A percentile compares a stretch with the other conserved stretches of the same genome.
Conservation (phyloP, 768 basidiomycete genomes). For the Tephrocybe sp. region DNA sequence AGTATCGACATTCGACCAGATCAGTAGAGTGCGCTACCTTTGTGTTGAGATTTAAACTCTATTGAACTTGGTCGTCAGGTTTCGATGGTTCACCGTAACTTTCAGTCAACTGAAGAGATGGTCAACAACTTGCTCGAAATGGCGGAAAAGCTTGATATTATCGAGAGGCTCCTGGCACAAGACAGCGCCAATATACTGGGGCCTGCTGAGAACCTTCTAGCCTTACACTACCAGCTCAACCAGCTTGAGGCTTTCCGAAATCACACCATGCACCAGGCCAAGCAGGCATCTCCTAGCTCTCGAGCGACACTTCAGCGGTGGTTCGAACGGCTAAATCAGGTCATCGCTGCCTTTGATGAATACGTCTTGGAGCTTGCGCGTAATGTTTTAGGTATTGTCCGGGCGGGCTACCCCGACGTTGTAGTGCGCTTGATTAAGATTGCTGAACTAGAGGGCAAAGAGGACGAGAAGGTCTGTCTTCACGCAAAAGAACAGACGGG, state of each 20-base stretch:
- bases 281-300: conserved; percentile 68
- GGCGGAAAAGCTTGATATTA: conserved; percentile 76
- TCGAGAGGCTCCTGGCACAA: conserved; percentile 74
- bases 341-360: conserved; percentile 82
- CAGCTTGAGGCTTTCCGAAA: conserved; percentile 94
- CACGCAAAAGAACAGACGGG: not conserved
- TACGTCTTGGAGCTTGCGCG: conserved; percentile 78
- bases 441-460: conserved; percentile 87
- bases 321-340: conserved; percentile 83
- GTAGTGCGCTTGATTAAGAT: conserved; percentile 93
- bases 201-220: conserved; percentile 84
- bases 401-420: conserved; percentile 79
- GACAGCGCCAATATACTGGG: conserved; percentile 82
- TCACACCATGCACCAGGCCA: conserved; percentile 92
- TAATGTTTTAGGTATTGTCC: conserved; percentile 76
- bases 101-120: conserved; percentile 94
- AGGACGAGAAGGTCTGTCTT: conserved; percentile 84
- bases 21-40: conserved; percentile 71
- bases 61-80: conserved; percentile 51
- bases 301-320: conserved; percentile 69
- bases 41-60: not conserved
- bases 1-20: conserved; percentile 92
- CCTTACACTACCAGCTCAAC: conserved; percentile 89
- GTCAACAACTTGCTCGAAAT: conserved; percentile 92
- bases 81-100: conserved; percentile 93